Conservation (phyloP, 495 filamentous ascomycete genomes). For the Tuber melanosporum region DNA sequence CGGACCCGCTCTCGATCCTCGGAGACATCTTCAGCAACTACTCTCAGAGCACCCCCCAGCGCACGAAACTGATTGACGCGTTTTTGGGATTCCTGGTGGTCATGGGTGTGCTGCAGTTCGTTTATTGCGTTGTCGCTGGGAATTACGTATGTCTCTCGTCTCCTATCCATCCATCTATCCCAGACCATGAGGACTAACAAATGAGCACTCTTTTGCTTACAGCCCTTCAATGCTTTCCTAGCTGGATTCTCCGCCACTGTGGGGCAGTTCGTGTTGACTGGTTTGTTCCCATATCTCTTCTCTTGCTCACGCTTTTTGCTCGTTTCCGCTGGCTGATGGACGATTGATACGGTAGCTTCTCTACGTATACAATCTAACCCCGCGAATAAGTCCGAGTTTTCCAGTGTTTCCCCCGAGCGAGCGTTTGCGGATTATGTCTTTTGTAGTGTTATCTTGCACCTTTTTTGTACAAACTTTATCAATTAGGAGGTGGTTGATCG, state of each 20-base stretch:
- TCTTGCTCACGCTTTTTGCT: slow-evolving; percentile 27
- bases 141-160: slow-evolving; percentile 68
- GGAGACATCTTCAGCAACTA: slow-evolving; percentile 67
- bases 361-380: slow-evolving; percentile 87
- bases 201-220: slow-evolving; percentile 4
- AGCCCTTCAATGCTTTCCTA: slow-evolving; percentile 99
- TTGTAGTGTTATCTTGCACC: slow-evolving; percentile 89
- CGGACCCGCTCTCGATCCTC: slow-evolving; percentile 36
- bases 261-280: slow-evolving; percentile 93
- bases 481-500: slow-evolving; percentile 53
- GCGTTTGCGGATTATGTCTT: slow-evolving; percentile 97
- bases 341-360: slow-evolving; percentile 47
- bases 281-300: slow-evolving; percentile 37
- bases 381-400: slow-evolving; percentile 65
- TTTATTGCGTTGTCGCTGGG: slow-evolving; percentile 84
- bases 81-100: slow-evolving; percentile 88
- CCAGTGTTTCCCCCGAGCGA: slow-evolving; percentile 61
- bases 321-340: neutral
- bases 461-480: slow-evolving; percentile 99
- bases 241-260: slow-evolving; percentile 91
- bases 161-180: neutral
- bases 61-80: slow-evolving; percentile 82
- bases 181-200: neutral
- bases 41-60: slow-evolving; percentile 69
- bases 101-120: slow-evolving; percentile 82